Conservation (phyloP, 2,329 filamentous ascomycete species). For the Lomentospora prolificans region DNA sequence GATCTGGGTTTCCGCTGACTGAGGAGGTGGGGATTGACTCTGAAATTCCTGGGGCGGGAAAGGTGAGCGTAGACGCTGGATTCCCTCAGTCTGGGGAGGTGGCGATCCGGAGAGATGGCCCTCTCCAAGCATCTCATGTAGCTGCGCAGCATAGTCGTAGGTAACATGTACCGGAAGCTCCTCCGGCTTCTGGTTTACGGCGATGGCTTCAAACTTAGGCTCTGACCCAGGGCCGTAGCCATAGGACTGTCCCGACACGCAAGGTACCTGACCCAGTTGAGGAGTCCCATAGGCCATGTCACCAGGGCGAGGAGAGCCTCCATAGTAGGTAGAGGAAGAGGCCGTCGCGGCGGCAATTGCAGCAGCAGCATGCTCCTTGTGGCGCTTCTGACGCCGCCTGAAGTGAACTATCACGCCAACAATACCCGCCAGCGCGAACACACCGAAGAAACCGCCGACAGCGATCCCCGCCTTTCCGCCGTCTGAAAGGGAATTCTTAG, state of each 20-base stretch:
- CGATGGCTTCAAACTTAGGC: not conserved
- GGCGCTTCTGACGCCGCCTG: not conserved
- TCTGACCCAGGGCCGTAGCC: not conserved
- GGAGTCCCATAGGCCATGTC: not conserved
- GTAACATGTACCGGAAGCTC: not conserved
- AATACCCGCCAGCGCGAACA: not conserved
- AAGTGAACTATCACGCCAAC: not conserved
- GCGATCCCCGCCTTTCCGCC: not conserved
- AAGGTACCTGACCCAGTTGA: not conserved
- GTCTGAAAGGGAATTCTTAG: not conserved
- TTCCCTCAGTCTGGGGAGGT: too few relatives aligned
- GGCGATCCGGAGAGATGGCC: not conserved
- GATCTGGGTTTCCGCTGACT: too few relatives aligned
- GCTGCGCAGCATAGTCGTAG: not conserved
- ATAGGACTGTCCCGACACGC: not conserved
- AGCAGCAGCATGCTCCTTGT: not conserved
- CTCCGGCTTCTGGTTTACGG: not conserved
- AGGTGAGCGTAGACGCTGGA: too few relatives aligned
- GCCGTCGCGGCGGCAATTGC: not conserved
- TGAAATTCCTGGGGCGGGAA: too few relatives aligned
- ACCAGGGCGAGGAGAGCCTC: not conserved
- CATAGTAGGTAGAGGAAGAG: not conserved
- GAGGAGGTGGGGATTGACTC: too few relatives aligned
- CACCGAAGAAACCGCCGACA: not conserved
- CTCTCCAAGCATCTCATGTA: not conserved